Percentiles rank a stretch among this genome's conserved stretches.
phyloP scores from a whole-genome alignment of 2,329 filamentous ascomycete species.

The Fusarium kyushuense region DNA sequence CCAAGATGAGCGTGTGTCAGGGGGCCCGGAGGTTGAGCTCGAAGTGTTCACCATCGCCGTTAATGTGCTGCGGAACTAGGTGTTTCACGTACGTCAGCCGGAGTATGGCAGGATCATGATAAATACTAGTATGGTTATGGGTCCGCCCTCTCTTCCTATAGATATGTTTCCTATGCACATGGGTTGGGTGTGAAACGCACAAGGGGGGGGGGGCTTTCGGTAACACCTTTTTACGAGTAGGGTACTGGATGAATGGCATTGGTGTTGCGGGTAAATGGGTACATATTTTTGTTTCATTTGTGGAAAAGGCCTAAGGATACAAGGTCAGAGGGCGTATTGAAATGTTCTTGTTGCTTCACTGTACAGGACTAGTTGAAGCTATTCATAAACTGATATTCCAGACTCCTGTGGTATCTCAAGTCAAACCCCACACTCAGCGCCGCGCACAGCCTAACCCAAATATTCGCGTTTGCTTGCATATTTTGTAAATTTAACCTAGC shows the following conservation, averaged over 20 bases:
- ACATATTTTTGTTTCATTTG: slow-evolving; percentile 8
- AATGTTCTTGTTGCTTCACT: slow-evolving; percentile 12
- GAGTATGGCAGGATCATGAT: slow-evolving; percentile 17
- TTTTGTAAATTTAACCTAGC: slow-evolving; percentile 30
- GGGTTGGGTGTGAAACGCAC: neutral
- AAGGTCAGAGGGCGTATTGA: slow-evolving; percentile 21
- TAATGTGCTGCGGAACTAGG: slow-evolving; percentile 70
- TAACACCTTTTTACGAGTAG: slow-evolving; percentile 22
- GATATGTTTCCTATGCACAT: neutral
- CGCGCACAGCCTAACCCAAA: slow-evolving; percentile 41
- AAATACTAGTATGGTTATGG: neutral
- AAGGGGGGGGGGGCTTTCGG: neutral
- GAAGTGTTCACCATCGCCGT: slow-evolving; percentile 83
- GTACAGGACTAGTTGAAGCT: neutral
- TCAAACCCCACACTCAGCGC: slow-evolving; percentile 44
- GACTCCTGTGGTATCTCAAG: slow-evolving; percentile 49
- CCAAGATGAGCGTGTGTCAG: slow-evolving; percentile 66
- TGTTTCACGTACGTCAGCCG: neutral
- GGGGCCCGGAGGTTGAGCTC: slow-evolving; percentile 75
- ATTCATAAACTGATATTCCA: slow-evolving; percentile 36
- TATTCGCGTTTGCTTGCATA: slow-evolving; percentile 3
- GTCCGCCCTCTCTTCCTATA: slow-evolving; percentile 1
- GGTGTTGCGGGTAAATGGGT: slow-evolving; percentile 30
- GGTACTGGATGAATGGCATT: slow-evolving; percentile 10
- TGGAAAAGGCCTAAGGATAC: slow-evolving; percentile 1